phyloP scores from a whole-genome alignment of 345 rosid genomes.

The Clausena lansium region DNA sequence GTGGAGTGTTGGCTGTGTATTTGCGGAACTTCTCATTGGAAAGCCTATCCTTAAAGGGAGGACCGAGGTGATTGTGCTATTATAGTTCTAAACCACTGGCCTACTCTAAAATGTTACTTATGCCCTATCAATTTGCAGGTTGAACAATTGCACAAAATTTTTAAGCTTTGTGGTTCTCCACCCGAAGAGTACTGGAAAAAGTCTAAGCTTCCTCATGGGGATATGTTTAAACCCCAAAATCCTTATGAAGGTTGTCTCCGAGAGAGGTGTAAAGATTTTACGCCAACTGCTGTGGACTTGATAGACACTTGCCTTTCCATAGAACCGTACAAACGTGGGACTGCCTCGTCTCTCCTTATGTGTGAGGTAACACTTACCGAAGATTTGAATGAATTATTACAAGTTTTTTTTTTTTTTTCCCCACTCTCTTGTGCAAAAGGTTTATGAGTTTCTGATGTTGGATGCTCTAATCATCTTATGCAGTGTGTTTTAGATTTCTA shows the following conservation, averaged over 20 bases:
- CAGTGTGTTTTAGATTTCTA: not conserved
- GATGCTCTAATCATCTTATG: not conserved
- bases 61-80: slow-evolving; percentile 51
- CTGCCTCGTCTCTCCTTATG: slow-evolving; percentile 67
- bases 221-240: slow-evolving; percentile 67
- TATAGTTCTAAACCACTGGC: not conserved
- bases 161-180: slow-evolving; percentile 79
- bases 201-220: slow-evolving; percentile 52
- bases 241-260: slow-evolving; percentile 48
- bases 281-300: slow-evolving; percentile 42
- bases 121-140: slow-evolving; percentile 38
- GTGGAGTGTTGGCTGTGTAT: slow-evolving; percentile 84
- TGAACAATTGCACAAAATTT: slow-evolving; percentile 77
- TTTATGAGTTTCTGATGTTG: not conserved
- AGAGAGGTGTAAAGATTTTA: slow-evolving; percentile 58
- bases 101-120: not conserved
- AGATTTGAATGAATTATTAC: not conserved
- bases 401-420: not conserved
- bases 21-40: slow-evolving; percentile 60
- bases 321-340: slow-evolving; percentile 66
- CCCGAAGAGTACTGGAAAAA: slow-evolving; percentile 66
- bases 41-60: slow-evolving; percentile 77
- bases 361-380: slow-evolving; percentile 43
- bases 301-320: slow-evolving; percentile 58
- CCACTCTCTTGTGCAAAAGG: not conserved